Evolutionary conservation across 352 stramenopile genomes (phyloP).

Genomic region (Phytophthora pluvialis): DNA sequence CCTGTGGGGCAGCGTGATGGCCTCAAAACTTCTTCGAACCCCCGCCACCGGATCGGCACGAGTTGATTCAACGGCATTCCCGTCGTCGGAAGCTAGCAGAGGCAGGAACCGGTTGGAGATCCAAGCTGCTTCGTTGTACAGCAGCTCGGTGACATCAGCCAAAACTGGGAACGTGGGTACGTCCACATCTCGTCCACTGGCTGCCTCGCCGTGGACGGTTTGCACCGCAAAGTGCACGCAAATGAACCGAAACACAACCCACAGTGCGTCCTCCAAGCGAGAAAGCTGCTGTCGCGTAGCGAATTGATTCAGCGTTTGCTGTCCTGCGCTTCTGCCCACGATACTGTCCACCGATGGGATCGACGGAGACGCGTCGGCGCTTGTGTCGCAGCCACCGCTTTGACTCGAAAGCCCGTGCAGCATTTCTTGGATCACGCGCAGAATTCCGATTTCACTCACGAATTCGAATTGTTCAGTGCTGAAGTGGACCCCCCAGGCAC

Average conservation of each 20-base stretch:
- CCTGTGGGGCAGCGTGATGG: conserved; percentile 60
- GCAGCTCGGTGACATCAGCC: conserved; percentile 21
- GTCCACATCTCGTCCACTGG: conserved; percentile 6
- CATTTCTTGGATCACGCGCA: conserved; percentile 48
- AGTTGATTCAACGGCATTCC: background rate
- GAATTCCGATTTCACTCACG: conserved; percentile 55
- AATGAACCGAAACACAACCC: conserved; percentile 48
- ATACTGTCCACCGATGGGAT: conserved; percentile 23
- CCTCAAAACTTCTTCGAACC: conserved; percentile 70
- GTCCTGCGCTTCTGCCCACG: conserved; percentile 13
- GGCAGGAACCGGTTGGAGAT: conserved; percentile 28
- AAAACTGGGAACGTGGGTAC: conserved; percentile 34
- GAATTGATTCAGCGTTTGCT: conserved; percentile 5
- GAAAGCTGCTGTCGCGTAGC: conserved; percentile 15
- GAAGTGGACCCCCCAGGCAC: conserved; percentile 51
- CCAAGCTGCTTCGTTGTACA: conserved; percentile 32
- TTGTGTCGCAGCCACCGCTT: background rate
- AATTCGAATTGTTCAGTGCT: conserved; percentile 53
- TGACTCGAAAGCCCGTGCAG: conserved; percentile 20
- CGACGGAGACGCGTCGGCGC: background rate
- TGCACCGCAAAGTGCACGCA: conserved; percentile 46
- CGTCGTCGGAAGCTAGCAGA: background rate
- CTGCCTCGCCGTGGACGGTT: background rate
- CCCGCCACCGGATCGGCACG: background rate
- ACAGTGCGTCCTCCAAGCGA: conserved; percentile 39